A percentile compares a stretch with the other conserved stretches of the same genome.
phyloP scores from a whole-genome alignment of 2,329 filamentous ascomycete species.

The Aspergillus eucalypticola region DNA sequence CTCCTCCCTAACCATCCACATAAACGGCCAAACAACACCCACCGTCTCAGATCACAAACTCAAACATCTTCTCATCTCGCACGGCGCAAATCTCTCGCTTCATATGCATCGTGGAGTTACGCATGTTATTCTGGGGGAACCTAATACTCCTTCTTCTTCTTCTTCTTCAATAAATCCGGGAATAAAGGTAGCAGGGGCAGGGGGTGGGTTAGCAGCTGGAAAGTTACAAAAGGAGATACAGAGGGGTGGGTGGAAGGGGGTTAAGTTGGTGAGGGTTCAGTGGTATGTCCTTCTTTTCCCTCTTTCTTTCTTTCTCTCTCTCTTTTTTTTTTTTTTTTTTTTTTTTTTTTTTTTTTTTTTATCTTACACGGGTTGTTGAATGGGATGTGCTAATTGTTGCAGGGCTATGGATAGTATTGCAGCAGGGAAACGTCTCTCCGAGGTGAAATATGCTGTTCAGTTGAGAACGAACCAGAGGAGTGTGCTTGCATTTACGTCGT shows the following conservation, averaged over 20 bases:
- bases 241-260: conserved; percentile 64
- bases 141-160: conserved; percentile 34
- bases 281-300: conserved; percentile 58
- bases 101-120: conserved; percentile 75
- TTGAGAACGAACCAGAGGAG: conserved; percentile 65
- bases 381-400: conserved; percentile 11
- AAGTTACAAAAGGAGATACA: conserved; percentile 82
- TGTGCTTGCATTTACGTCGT: conserved; percentile 42
- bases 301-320: conserved; percentile 12
- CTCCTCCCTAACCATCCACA: conserved; percentile 70
- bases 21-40: conserved; percentile 85
- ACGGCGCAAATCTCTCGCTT: conserved; percentile 72
- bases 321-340: too few species aligned
- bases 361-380: background rate
- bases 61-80: conserved; percentile 71
- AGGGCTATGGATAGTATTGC: conserved; percentile 85
- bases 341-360: too few species aligned
- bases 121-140: conserved; percentile 76
- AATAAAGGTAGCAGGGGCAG: conserved; percentile 57
- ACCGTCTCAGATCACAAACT: conserved; percentile 81
- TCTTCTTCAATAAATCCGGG: too few species aligned
- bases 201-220: conserved; percentile 71
- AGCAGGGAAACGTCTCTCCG: conserved; percentile 70
- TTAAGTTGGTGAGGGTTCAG: conserved; percentile 78
- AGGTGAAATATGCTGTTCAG: conserved; percentile 69